Base-by-base conservation (phyloP, 2,329 filamentous ascomycete species). In the Xylariaceae sp. region DNA sequence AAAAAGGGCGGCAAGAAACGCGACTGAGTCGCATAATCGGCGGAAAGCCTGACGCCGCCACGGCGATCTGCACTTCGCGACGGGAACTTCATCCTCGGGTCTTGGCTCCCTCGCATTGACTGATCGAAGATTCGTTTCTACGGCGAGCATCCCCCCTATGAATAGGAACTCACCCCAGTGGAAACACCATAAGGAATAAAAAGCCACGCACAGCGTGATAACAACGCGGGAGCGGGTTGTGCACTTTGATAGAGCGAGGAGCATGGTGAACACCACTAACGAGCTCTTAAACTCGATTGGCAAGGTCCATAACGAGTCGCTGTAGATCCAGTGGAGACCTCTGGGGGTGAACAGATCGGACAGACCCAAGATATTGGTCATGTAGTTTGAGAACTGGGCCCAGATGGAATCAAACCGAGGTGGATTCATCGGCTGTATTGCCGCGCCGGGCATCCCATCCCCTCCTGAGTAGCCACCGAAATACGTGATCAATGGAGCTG, bases 211-310 rank as follows among this genome's bases (percentile, higher is more conserved):
- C 0, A 56, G 15, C 3, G 56, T 47, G 21, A 65, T 52, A 1
- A 47, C 6, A 39, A 68, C 56, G 9, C 67, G 53, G 18, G 62
- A 55, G 6, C 60, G 49, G 4, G 53, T 45, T 18, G 57, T 56
- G 13, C 60, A 58, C 13, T 62, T 58, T n/a, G 62, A 61, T 8
- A 71, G 64, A 2, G 68, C 69, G 2, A 70, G 60, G 19, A 71
- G 58, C 46, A 66, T 59, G 34, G 67, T 56, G 46, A 72, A 72
- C 7, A 72, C 46, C 10, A 70, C 59, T n/a, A 72, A 52, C 5
- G 70, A 71, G 58, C 66, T 62, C 45, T 63, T 63, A 51, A 71
- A 72, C 61, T 72, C 71, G 30, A 72, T 61, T 0, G 70, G 70
- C 29, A 72, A 58, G 1, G 71, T 73, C 70, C 71, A 72, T 15